phyloP scores from a whole-genome alignment of 208 protist genomes.

The Crithidia thermophila region DNA sequence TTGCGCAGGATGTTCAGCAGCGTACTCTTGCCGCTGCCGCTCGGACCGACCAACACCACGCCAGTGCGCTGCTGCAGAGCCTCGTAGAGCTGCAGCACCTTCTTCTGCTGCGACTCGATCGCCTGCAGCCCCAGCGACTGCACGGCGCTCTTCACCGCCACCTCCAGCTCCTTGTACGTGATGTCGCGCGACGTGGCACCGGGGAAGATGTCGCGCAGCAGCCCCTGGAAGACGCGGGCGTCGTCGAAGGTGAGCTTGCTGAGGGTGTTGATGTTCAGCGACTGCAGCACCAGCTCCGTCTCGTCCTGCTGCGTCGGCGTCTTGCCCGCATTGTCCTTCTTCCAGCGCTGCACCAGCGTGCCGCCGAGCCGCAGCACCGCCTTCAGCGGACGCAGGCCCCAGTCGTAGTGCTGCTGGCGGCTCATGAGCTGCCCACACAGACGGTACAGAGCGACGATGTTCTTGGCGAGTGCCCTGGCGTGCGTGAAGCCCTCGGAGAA shows the following conservation, averaged over 20 bases:
- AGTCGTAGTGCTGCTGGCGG: constrained; percentile 98
- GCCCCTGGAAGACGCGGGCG: constrained; percentile 93
- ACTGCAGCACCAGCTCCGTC: constrained; percentile 92
- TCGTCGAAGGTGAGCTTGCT: constrained; percentile 98
- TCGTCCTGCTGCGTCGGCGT: constrained; percentile 85
- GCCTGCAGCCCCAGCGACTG: constrained; percentile 65
- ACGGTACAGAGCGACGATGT: constrained; percentile 91
- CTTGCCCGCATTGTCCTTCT: constrained; percentile 61
- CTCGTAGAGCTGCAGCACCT: constrained; percentile 95
- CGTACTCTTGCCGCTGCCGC: constrained; percentile 94
- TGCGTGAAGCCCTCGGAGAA: constrained; percentile 92
- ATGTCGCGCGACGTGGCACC: constrained; percentile 64
- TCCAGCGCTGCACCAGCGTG: constrained; percentile 79
- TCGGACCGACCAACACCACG: constrained; percentile 93
- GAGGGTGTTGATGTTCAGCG: constrained; percentile 97
- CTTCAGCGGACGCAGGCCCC: constrained; percentile 97
- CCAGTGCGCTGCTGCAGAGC: constrained; percentile 94
- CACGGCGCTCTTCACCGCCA: constrained; percentile 73
- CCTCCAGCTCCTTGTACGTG: constrained; percentile 84
- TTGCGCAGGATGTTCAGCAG: constrained; percentile 85
- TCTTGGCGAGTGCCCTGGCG: constrained; percentile 81
- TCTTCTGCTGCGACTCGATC: constrained; percentile 77
- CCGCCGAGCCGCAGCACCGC: constrained; percentile 96
- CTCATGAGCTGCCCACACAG: constrained; percentile 97
- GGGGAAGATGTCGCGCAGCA: constrained; percentile 93